Evolutionary conservation across 768 basidiomycete species (phyloP).

Genomic region (Suillus alpinus): DNA sequence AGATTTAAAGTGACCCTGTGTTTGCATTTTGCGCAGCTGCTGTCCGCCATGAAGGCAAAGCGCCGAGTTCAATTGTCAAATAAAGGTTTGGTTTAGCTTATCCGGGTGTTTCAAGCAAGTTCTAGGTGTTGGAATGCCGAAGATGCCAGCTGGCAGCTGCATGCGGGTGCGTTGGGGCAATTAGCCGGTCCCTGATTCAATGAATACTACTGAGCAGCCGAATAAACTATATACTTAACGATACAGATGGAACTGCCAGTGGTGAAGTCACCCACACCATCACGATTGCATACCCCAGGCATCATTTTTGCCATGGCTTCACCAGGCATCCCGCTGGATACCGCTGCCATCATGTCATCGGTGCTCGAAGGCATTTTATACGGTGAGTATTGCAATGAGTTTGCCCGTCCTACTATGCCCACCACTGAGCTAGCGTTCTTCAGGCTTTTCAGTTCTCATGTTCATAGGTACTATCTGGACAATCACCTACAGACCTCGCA

Average conservation of each 20-base stretch:
- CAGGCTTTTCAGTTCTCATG: background rate
- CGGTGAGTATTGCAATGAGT: background rate
- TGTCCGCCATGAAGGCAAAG: background rate
- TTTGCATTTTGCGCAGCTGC: background rate
- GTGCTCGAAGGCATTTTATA: background rate
- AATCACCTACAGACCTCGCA: too few species aligned
- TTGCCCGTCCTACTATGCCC: background rate
- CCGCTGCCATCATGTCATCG: background rate
- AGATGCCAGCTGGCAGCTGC: background rate
- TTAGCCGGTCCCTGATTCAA: background rate
- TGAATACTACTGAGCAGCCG: background rate
- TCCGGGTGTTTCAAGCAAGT: background rate
- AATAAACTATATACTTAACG: background rate
- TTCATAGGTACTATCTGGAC: background rate
- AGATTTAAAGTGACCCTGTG: background rate
- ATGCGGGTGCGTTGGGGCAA: background rate
- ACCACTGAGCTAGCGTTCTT: background rate
- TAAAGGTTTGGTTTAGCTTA: background rate
- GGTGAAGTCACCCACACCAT: background rate
- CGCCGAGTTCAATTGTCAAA: background rate
- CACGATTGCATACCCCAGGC: background rate
- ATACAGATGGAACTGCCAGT: background rate
- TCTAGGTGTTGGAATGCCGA: background rate
- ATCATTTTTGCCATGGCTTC: background rate
- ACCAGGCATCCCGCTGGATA: background rate